Evolutionary conservation across 805 yeast genomes (phyloP).

Genomic region (Vanderwaltozyma tropicalis): DNA sequence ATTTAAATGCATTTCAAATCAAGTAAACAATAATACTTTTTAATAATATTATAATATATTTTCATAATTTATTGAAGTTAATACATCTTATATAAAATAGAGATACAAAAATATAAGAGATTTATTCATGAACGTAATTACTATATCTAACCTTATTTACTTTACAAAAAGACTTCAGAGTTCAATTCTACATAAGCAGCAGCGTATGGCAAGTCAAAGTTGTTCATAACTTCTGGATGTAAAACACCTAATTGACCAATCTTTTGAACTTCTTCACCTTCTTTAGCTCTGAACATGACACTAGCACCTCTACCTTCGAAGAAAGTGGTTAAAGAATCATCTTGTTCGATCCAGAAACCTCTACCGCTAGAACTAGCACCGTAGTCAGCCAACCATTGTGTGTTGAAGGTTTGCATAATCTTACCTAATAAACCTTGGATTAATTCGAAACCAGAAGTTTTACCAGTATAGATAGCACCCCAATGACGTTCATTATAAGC

Average conservation of each 20-base stretch:
- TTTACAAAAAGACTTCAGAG: slow-evolving; percentile 70
- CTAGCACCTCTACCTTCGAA: slow-evolving; percentile 98
- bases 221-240: slow-evolving; percentile 85
- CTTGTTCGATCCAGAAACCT: slow-evolving; percentile 83
- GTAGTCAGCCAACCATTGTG: slow-evolving; percentile 60
- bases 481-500: slow-evolving; percentile 90
- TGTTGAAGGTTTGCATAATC: slow-evolving; percentile 90
- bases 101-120: not conserved
- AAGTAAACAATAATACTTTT: not conserved
- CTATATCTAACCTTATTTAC: slow-evolving; percentile 6
- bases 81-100: not conserved
- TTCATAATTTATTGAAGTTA: not conserved
- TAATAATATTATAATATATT: not conserved
- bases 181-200: slow-evolving; percentile 86
- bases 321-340: slow-evolving; percentile 53
- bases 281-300: slow-evolving; percentile 58
- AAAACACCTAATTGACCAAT: slow-evolving; percentile 88
- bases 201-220: slow-evolving; percentile 87
- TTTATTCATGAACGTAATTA: not conserved
- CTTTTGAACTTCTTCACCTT: slow-evolving; percentile 44
- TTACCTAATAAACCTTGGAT: slow-evolving; percentile 93
- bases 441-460: slow-evolving; percentile 86
- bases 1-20: slow-evolving; percentile 8
- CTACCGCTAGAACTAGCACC: slow-evolving; percentile 41
- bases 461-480: slow-evolving; percentile 91